phyloP scores from a whole-genome alignment of 2,329 filamentous ascomycete species.

The Colletotrichum sansevieriae region DNA sequence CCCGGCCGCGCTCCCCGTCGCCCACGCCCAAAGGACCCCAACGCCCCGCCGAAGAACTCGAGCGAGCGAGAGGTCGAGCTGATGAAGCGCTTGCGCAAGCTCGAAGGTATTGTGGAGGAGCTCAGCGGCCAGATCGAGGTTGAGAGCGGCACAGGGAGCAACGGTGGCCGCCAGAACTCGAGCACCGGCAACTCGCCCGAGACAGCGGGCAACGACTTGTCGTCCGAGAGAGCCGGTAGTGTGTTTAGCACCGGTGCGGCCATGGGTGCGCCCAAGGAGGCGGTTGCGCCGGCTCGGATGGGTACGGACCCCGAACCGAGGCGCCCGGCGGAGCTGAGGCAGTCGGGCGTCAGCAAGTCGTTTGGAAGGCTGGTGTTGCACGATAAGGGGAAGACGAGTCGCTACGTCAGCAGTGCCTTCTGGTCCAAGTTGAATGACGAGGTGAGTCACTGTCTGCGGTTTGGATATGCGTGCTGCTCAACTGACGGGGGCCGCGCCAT shows the following conservation, averaged over 20 bases:
- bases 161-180: conserved; percentile 42
- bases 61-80: conserved; percentile 76
- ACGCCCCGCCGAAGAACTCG: conserved; percentile 69
- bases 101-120: conserved; percentile 82
- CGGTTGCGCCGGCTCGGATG: conserved; percentile 5
- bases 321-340: conserved; percentile 37
- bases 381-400: conserved; percentile 74
- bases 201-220: conserved; percentile 41
- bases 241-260: background rate
- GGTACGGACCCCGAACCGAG: conserved; percentile 44
- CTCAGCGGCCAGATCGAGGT: conserved; percentile 74
- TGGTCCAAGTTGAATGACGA: conserved; percentile 83
- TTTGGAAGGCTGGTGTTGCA: conserved; percentile 79
- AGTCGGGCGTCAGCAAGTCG: conserved; percentile 57
- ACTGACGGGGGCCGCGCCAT: conserved; percentile 18
- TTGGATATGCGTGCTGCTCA: conserved; percentile 43
- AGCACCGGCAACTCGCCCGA: conserved; percentile 49
- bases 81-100: conserved; percentile 77
- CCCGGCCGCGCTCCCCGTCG: conserved; percentile 80
- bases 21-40: conserved; percentile 73
- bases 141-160: conserved; percentile 50
- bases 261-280: background rate
- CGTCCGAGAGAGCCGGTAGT: conserved; percentile 36
- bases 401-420: conserved; percentile 83
- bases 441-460: conserved; percentile 55